These are phyloP conservation scores for Hypoxylon sp. DNA, from an alignment of 2,329 filamentous ascomycete species.

Conservation along the genomic window DNA sequence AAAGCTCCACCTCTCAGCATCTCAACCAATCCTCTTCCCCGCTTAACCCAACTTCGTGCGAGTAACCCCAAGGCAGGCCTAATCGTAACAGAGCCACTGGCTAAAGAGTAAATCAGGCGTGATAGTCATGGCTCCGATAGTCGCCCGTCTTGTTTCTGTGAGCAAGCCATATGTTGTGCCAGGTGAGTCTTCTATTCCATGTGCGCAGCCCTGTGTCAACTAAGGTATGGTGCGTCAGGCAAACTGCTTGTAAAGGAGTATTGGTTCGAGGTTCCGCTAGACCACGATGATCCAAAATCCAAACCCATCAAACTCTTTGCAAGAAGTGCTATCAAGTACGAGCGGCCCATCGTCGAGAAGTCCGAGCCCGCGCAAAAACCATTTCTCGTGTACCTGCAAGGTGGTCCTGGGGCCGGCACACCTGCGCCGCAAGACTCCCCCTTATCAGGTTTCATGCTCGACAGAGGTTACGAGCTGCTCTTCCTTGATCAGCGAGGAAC, in stretches of 20 bases:
- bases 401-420: conserved; percentile 87
- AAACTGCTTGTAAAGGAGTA: conserved; percentile 83
- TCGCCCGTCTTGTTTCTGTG: conserved; percentile 53
- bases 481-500: conserved; percentile 94
- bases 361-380: conserved; percentile 62
- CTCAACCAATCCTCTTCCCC: conserved; percentile 32
- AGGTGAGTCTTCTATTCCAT: conserved; percentile 43
- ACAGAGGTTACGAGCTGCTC: conserved; percentile 86
- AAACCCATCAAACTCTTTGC: conserved; percentile 82
- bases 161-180: conserved; percentile 61
- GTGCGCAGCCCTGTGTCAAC: conserved; percentile 8
- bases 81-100: neutral
- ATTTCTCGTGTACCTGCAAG: conserved; percentile 82
- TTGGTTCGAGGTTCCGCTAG: conserved; percentile 88
- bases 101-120: neutral
- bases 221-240: conserved; percentile 63
- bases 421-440: conserved; percentile 79
- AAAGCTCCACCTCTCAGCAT: conserved; percentile 24
- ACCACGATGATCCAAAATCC: conserved; percentile 75
- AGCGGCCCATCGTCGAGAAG: conserved; percentile 69
- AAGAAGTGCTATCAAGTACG: conserved; percentile 77
- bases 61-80: conserved; percentile 7
- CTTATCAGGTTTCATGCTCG: conserved; percentile 78
- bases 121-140: conserved; percentile 45
- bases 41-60: conserved; percentile 22